phyloP scores from a whole-genome alignment of 78 protist genomes.

The Tieghemostelium lacteum region DNA sequence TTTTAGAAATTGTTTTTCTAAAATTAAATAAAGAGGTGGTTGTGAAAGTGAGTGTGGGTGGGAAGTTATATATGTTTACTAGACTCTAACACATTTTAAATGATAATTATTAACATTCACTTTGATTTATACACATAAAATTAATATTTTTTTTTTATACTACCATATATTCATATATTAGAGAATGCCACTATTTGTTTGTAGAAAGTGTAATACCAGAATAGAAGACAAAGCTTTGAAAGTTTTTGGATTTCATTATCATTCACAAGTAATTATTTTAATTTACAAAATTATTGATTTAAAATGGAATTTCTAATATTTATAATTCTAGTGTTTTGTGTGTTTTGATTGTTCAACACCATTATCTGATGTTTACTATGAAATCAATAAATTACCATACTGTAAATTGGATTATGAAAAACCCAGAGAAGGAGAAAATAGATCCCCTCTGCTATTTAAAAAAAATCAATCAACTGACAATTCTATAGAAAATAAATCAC shows the following conservation, averaged over 20 bases:
- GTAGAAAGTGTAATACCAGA: slow-evolving; percentile 59
- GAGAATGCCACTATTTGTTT: slow-evolving; percentile 13
- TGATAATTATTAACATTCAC: too few relatives aligned
- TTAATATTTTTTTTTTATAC: too few relatives aligned
- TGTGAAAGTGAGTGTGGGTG: too few relatives aligned
- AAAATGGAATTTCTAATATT: not conserved
- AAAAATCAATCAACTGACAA: not conserved
- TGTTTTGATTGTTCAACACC: slow-evolving; percentile 32
- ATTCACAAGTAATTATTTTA: too few relatives aligned
- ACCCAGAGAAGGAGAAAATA: slow-evolving; percentile 42
- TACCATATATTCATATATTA: too few relatives aligned
- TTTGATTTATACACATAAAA: too few relatives aligned
- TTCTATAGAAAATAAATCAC: not conserved
- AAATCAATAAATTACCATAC: slow-evolving; percentile 58
- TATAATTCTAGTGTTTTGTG: slow-evolving; percentile 29
- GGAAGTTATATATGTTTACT: too few relatives aligned
- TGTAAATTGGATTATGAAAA: slow-evolving; percentile 63
- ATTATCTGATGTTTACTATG: slow-evolving; percentile 34
- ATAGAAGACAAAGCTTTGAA: slow-evolving; percentile 31
- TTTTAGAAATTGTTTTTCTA: too few relatives aligned
- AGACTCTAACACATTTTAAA: too few relatives aligned
- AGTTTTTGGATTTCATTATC: slow-evolving; percentile 67
- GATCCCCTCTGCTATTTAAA: not conserved
- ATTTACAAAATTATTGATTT: not conserved
- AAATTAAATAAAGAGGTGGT: too few relatives aligned